Evolutionary conservation across 306 rosid genomes (phyloP).

Genomic region (Rubus idaeus): DNA sequence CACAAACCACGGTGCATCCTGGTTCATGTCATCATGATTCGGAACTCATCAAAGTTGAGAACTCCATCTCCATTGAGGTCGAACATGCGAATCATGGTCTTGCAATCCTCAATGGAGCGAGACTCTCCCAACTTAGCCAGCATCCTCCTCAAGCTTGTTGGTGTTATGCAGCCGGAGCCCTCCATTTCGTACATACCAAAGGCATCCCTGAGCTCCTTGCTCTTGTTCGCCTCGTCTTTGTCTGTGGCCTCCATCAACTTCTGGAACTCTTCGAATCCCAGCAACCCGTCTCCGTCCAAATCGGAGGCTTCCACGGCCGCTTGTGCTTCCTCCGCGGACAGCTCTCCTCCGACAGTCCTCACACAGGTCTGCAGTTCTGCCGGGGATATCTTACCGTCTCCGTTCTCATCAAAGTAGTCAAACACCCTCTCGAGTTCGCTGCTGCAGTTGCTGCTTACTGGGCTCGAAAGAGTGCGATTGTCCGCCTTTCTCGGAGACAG

Average conservation of each 20-base stretch:
- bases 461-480: not conserved
- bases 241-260: constrained; percentile 27
- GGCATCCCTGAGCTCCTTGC: constrained; percentile 27
- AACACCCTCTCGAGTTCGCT: constrained; percentile 21
- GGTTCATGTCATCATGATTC: constrained; percentile 22
- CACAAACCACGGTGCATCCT: not conserved
- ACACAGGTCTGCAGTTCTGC: constrained; percentile 35
- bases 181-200: constrained; percentile 37
- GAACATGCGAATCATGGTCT: constrained; percentile 25
- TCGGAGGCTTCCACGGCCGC: constrained; percentile 26
- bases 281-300: constrained; percentile 37
- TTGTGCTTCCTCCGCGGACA: constrained; percentile 33
- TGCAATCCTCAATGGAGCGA: constrained; percentile 25
- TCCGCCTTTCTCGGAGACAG: constrained; percentile 2
- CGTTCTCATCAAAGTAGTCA: constrained; percentile 30
- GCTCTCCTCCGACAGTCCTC: constrained; percentile 14
- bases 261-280: constrained; percentile 33
- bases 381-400: constrained; percentile 42
- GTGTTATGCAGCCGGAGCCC: constrained; percentile 30
- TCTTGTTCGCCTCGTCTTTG: constrained; percentile 23
- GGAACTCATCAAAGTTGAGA: constrained; percentile 38
- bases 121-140: constrained; percentile 31
- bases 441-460: not conserved
- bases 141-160: constrained; percentile 36
- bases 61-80: constrained; percentile 44